Conservation (phyloP, 78 protist species). For the Tieghemostelium lacteum region DNA sequence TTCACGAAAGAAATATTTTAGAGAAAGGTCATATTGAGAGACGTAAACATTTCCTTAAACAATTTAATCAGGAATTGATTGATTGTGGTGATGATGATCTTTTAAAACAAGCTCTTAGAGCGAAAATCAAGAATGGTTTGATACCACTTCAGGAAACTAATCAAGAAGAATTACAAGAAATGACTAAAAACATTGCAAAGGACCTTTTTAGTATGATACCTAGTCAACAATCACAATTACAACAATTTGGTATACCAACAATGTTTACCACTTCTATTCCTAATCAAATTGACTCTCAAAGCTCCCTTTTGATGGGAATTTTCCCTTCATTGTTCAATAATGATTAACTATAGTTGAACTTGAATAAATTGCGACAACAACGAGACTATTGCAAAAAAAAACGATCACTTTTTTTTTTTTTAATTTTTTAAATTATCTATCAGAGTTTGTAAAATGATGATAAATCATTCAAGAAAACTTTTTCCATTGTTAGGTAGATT, state of each 20-base stretch:
- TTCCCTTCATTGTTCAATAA: too few species aligned
- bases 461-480: too few species aligned
- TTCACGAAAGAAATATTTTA: not conserved
- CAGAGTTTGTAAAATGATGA: too few species aligned
- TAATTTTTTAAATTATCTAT: too few species aligned
- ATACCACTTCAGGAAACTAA: not conserved
- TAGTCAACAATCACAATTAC: conserved; percentile 5
- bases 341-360: too few species aligned
- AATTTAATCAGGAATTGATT: not conserved
- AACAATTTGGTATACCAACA: conserved; percentile 16
- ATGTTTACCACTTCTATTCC: not conserved
- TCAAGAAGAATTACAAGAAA: not conserved
- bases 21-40: not conserved
- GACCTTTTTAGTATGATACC: not conserved
- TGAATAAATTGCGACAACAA: too few species aligned
- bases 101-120: not conserved
- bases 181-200: not conserved
- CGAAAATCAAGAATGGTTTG: not conserved
- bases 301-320: too few species aligned
- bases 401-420: too few species aligned
- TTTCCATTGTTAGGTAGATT: too few species aligned
- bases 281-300: too few species aligned
- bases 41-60: not conserved
- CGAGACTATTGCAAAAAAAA: too few species aligned
- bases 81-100: not conserved